A percentile compares a stretch with the other conserved stretches of the same genome.
Evolutionary conservation across 1,284 basidiomycete species (phyloP).

Genomic region (Phellinidium pouzarii): DNA sequence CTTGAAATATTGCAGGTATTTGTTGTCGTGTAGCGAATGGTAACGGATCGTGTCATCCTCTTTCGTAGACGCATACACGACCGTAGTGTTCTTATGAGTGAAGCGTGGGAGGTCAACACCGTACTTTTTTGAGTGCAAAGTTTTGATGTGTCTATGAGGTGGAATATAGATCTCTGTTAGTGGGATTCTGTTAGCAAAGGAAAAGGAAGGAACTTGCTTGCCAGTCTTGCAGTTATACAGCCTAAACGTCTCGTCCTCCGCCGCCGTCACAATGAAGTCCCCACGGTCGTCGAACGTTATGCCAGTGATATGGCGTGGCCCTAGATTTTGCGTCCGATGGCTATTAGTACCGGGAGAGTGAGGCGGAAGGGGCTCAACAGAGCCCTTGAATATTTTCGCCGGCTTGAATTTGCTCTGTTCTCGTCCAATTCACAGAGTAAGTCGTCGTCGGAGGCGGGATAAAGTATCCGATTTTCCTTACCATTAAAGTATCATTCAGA

Average conservation of each 20-base stretch:
- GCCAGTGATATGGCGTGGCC: conserved; percentile 74
- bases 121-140: conserved; percentile 91
- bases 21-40: conserved; percentile 93
- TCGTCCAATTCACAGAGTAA: background rate
- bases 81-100: conserved; percentile 82
- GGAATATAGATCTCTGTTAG: conserved; percentile 16
- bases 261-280: conserved; percentile 78
- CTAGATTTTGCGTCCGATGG: conserved; percentile 34
- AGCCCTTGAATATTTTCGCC: conserved; percentile 80
- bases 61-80: conserved; percentile 92
- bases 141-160: conserved; percentile 60
- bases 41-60: conserved; percentile 94
- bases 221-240: conserved; percentile 86
- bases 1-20: conserved; percentile 91
- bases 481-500: conserved; percentile 10
- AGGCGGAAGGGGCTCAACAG: conserved; percentile 56
- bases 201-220: conserved; percentile 63
- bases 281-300: conserved; percentile 90
- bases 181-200: conserved; percentile 17
- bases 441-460: background rate
- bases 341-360: conserved; percentile 40
- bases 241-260: conserved; percentile 91
- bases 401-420: conserved; percentile 71
- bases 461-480: background rate
- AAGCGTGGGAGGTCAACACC: conserved; percentile 92